phyloP scores from a whole-genome alignment of 352 stramenopile genomes.

The Detonula confervacea region DNA sequence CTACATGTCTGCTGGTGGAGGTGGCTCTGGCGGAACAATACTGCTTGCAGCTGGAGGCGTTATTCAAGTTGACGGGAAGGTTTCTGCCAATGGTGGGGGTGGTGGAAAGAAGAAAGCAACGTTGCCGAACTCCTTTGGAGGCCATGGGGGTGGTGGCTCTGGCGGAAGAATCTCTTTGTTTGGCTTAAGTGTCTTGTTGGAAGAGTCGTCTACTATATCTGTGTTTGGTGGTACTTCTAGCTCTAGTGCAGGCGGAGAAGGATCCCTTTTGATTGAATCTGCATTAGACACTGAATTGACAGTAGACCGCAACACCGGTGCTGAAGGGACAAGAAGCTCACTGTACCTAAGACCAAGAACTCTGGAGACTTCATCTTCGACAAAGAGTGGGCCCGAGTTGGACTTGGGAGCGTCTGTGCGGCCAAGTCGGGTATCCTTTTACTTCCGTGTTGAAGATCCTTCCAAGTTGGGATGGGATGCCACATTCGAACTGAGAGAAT shows the following conservation, averaged over 20 bases:
- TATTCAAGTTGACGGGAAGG: conserved; percentile 75
- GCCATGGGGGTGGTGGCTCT: conserved; percentile 78
- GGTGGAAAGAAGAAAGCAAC: conserved; percentile 77
- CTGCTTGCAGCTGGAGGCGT: conserved; percentile 78
- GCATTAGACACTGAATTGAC: conserved; percentile 35
- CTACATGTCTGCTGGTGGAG: conserved; percentile 77
- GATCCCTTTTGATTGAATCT: conserved; percentile 37
- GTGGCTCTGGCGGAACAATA: conserved; percentile 84
- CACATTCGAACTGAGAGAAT: conserved; percentile 61
- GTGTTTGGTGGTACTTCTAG: conserved; percentile 48
- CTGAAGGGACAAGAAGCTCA: conserved; percentile 49
- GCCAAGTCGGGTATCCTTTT: conserved; percentile 45
- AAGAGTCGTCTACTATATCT: conserved; percentile 21
- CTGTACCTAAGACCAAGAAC: conserved; percentile 42
- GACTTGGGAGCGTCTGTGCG: conserved; percentile 33
- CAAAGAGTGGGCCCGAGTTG: conserved; percentile 52
- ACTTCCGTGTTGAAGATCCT: conserved; percentile 34
- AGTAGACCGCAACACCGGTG: conserved; percentile 35
- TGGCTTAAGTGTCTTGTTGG: conserved; percentile 52
- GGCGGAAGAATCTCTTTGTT: conserved; percentile 85
- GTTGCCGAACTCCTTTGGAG: conserved; percentile 27
- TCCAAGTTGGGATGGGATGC: conserved; percentile 53
- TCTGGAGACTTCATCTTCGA: conserved; percentile 21
- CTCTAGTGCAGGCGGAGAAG: conserved; percentile 30
- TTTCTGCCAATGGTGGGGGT: conserved; percentile 88